Evolutionary conservation across 805 yeast genomes (phyloP).

Genomic region (Suhomyces emberorum): DNA sequence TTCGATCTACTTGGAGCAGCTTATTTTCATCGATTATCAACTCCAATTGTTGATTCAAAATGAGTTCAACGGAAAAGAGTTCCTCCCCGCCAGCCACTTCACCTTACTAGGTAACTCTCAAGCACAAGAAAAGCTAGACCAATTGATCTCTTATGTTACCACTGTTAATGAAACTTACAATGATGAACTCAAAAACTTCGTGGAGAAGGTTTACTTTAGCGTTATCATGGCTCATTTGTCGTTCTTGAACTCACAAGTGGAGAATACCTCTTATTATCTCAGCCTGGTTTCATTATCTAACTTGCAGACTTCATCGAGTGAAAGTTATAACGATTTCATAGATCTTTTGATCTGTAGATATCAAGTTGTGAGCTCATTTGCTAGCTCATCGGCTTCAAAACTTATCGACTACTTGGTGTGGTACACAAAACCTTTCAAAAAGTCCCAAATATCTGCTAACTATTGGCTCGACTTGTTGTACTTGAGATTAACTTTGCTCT

Average conservation of each 20-base stretch:
- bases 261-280: constrained; percentile 16
- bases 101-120: constrained; percentile 7
- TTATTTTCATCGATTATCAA: constrained; percentile 37
- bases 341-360: constrained; percentile 33
- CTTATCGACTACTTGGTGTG: constrained; percentile 29
- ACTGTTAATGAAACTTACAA: constrained; percentile 25
- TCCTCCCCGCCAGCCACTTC: constrained; percentile 13
- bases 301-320: constrained; percentile 3
- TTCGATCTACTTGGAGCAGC: constrained; percentile 30
- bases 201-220: constrained; percentile 31
- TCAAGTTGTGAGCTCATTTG: constrained; percentile 29
- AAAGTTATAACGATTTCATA: constrained; percentile 20
- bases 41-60: constrained; percentile 30
- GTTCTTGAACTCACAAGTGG: constrained; percentile 23
- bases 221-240: constrained; percentile 35
- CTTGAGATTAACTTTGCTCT: constrained; percentile 14
- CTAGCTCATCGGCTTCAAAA: constrained; percentile 14
- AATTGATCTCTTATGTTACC: constrained; percentile 24
- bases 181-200: constrained; percentile 18
- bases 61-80: constrained; percentile 25
- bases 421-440: constrained; percentile 14
- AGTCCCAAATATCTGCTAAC: constrained; percentile 32
- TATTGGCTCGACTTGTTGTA: constrained; percentile 33
- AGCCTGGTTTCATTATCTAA: constrained; percentile 6
- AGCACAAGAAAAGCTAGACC: constrained; percentile 19